Percentiles rank a stretch among this genome's conserved stretches.
Evolutionary conservation across 495 filamentous ascomycete species (phyloP).

Genomic region (Pyrenula aspistea): DNA sequence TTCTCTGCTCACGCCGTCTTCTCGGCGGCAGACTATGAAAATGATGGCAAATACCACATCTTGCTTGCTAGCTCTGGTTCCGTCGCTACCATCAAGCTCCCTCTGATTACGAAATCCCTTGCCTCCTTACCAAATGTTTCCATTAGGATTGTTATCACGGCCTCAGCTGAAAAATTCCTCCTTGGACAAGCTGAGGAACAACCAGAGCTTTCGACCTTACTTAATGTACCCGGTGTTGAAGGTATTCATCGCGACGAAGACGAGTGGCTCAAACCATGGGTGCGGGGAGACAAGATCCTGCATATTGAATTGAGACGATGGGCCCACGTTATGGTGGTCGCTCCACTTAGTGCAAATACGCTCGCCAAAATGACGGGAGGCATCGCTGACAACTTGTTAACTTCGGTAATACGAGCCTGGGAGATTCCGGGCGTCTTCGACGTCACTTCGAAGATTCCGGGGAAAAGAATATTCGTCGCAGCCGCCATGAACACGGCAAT

Average conservation of each 20-base stretch:
- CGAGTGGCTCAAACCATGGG: slow-evolving; percentile 70
- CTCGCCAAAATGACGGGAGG: slow-evolving; percentile 67
- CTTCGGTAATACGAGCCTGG: slow-evolving; percentile 75
- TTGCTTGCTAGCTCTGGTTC: slow-evolving; percentile 66
- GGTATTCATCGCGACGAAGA: slow-evolving; percentile 64
- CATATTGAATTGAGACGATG: slow-evolving; percentile 77
- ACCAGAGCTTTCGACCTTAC: slow-evolving; percentile 42
- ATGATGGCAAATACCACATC: slow-evolving; percentile 62
- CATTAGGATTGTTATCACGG: slow-evolving; percentile 68
- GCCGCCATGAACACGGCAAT: slow-evolving; percentile 84
- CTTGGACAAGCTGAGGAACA: slow-evolving; percentile 56
- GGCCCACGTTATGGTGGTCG: slow-evolving; percentile 72
- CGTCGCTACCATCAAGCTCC: slow-evolving; percentile 86
- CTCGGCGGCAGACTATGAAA: slow-evolving; percentile 17
- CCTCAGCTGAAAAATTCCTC: slow-evolving; percentile 60
- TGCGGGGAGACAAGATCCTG: slow-evolving; percentile 45
- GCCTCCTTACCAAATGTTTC: slow-evolving; percentile 42
- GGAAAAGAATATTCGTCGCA: slow-evolving; percentile 21
- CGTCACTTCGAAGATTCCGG: slow-evolving; percentile 13
- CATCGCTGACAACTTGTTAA: slow-evolving; percentile 54
- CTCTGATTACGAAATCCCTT: slow-evolving; percentile 53
- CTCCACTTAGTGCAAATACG: slow-evolving; percentile 67
- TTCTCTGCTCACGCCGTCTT: slow-evolving; percentile 7
- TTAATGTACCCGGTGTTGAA: slow-evolving; percentile 46
- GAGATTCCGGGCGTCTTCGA: slow-evolving; percentile 59